Evolutionary conservation across 2,329 filamentous ascomycete genomes (phyloP).

Genomic region (Microcera coccophila): DNA sequence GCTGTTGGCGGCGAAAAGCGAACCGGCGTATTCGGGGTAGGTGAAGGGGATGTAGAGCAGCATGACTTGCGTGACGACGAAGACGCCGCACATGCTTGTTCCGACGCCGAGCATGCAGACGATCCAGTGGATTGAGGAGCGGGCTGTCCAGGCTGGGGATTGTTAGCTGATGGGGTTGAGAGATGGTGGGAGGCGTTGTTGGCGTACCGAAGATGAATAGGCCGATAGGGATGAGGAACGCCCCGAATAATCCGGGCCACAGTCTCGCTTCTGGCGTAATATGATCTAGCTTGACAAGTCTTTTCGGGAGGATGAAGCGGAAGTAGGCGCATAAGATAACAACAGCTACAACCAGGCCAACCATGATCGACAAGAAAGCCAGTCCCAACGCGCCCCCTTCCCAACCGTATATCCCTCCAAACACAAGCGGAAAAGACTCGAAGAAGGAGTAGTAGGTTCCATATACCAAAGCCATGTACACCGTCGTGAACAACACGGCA

Average conservation of each 20-base stretch:
- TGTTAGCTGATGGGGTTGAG: background rate
- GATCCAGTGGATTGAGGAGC: slow-evolving; percentile 56
- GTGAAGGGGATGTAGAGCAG: slow-evolving; percentile 19
- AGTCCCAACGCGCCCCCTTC: slow-evolving; percentile 58
- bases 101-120: slow-evolving; percentile 52
- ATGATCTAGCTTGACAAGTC: background rate
- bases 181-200: background rate
- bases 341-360: slow-evolving; percentile 56
- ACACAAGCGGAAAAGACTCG: slow-evolving; percentile 57
- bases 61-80: slow-evolving; percentile 18
- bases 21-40: slow-evolving; percentile 17
- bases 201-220: slow-evolving; percentile 62
- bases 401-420: slow-evolving; percentile 36
- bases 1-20: slow-evolving; percentile 18
- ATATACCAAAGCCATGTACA: slow-evolving; percentile 45
- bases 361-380: slow-evolving; percentile 56
- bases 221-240: slow-evolving; percentile 60
- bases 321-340: slow-evolving; percentile 22
- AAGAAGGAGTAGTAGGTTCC: slow-evolving; percentile 58
- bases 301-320: slow-evolving; percentile 6
- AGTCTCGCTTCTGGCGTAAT: slow-evolving; percentile 13
- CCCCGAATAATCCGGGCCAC: slow-evolving; percentile 39
- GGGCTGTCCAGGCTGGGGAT: slow-evolving; percentile 59
- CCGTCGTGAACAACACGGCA: slow-evolving; percentile 30
- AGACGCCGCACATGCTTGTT: slow-evolving; percentile 53